A percentile compares a stretch with the other conserved stretches of the same genome.
These are phyloP conservation scores for Akanthomyces muscarius DNA, from an alignment of 2,329 filamentous ascomycete genomes.

Conservation along the genomic window DNA sequence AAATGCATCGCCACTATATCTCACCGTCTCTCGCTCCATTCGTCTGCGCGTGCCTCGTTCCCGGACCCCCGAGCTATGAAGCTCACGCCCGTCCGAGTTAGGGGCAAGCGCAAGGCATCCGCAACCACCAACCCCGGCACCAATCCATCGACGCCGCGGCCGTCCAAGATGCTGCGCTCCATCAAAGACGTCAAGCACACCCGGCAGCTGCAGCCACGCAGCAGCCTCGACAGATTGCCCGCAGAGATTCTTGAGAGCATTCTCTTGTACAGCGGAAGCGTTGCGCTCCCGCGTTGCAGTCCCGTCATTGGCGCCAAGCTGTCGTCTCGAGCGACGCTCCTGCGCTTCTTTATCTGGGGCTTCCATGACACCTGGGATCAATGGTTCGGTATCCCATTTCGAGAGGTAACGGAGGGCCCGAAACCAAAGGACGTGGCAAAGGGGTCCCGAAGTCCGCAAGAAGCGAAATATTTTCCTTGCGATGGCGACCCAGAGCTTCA, in stretches of 20 bases:
- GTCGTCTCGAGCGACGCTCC: slow-evolving; percentile 36
- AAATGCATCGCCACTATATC: background rate
- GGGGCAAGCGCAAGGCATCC: slow-evolving; percentile 40
- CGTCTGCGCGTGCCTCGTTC: background rate
- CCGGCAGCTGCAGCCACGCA: slow-evolving; percentile 25
- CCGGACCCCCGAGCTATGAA: slow-evolving; percentile 32
- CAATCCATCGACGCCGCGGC: background rate
- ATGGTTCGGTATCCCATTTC: slow-evolving; percentile 31
- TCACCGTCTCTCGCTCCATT: background rate
- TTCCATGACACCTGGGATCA: slow-evolving; percentile 37
- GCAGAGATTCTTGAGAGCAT: slow-evolving; percentile 52
- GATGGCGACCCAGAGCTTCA: slow-evolving; percentile 42
- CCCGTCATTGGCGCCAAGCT: slow-evolving; percentile 44
- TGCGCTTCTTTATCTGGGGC: slow-evolving; percentile 34
- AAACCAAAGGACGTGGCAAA: background rate
- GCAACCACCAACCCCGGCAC: slow-evolving; percentile 11
- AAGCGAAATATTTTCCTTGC: slow-evolving; percentile 13
- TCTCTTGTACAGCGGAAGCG: slow-evolving; percentile 46
- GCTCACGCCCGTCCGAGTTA: slow-evolving; percentile 46
- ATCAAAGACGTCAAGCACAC: slow-evolving; percentile 28
- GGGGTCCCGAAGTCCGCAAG: background rate
- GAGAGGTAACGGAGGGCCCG: background rate
- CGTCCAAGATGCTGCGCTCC: slow-evolving; percentile 10
- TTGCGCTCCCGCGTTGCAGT: slow-evolving; percentile 43
- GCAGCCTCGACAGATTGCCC: slow-evolving; percentile 38